phyloP scores from a whole-genome alignment of 2,329 filamentous ascomycete genomes.

The Penicillium glabrum region DNA sequence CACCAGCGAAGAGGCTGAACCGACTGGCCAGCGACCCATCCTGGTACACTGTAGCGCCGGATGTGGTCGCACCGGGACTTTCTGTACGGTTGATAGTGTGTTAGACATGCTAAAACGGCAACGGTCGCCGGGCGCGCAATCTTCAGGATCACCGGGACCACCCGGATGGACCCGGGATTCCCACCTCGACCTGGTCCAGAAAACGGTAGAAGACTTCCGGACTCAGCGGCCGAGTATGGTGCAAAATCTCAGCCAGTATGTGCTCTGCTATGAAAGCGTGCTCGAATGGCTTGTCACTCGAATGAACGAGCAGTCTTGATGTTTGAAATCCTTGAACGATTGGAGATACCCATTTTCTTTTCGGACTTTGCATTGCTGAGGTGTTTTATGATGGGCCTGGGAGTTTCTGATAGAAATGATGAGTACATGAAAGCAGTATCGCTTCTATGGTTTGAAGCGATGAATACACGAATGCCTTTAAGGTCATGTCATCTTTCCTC shows the following conservation, averaged over 20 bases:
- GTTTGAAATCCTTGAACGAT: slow-evolving; percentile 6
- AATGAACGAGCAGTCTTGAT: slow-evolving; percentile 10
- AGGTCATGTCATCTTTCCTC: neutral
- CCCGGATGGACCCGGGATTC: slow-evolving; percentile 68
- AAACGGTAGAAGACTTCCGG: slow-evolving; percentile 88
- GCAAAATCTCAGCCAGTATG: slow-evolving; percentile 88
- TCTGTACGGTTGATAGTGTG: slow-evolving; percentile 94
- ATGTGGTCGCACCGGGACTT: slow-evolving; percentile 92
- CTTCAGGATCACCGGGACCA: slow-evolving; percentile 43
- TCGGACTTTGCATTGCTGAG: neutral
- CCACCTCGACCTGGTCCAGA: slow-evolving; percentile 74
- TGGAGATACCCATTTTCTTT: slow-evolving; percentile 11
- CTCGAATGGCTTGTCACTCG: slow-evolving; percentile 72
- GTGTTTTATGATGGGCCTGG: neutral
- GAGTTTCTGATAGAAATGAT: neutral
- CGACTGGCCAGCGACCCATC: slow-evolving; percentile 62
- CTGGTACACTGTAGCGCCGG: slow-evolving; percentile 95
- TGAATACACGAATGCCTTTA: neutral
- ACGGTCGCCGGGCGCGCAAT: slow-evolving; percentile 38
- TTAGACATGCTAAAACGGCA: slow-evolving; percentile 97
- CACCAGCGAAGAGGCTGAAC: slow-evolving; percentile 57
- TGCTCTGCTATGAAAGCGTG: slow-evolving; percentile 93
- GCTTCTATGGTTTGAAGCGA: neutral
- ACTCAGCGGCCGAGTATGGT: slow-evolving; percentile 93
- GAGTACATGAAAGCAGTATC: neutral